Base-by-base conservation (phyloP, 2,329 filamentous ascomycete species). In the Arthrobotrys iridis region DNA sequence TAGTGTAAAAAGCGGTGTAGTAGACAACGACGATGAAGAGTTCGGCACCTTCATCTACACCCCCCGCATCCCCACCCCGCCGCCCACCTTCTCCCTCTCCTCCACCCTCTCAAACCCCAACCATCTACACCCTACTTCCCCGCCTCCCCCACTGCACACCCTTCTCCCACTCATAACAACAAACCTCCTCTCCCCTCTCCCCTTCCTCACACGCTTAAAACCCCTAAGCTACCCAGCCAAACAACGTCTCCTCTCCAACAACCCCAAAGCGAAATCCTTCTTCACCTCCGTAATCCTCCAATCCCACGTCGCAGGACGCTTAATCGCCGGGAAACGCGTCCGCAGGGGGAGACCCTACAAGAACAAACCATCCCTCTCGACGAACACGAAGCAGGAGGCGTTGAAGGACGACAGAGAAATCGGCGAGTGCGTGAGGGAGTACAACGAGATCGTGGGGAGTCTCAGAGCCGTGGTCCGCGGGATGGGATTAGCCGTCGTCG, bases 401-500 rank as follows among this genome's bases (percentile, higher is more conserved):
- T 46, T 78, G 37, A 80, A 77, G 28, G 78, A 80, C 57, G 79
- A 80, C 13, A 45, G 79, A 3, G 79, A 80, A 41, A 77, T 79
- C 7, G 72, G 74, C 28, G 79, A 80, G 55, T 74, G 71, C 26
- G 67, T 76, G 2, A 41, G 79, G 18, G 62, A 78, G 11, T 80
- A 79, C 75, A 55, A 62, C 18, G 78, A 80, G n/a, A 74, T 75
- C 2, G 30, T 73, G 4, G 79, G 78, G 6, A 50, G 74, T 18
- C 40, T 80, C 6, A 77, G 78, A 28, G 78, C 78, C 1, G 79
- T 79, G 4, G 78, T 78, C 0, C 22, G 57, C 8, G 20, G 55
- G 2, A 75, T 68, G 71, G 63, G 63, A 2, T 30, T 75, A 4
- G 24, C 13, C 10, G 63, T 75, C 3, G 45, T 55, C 1, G 71